Percentiles rank a stretch among this genome's conserved stretches.
Evolutionary conservation across 2,329 filamentous ascomycete species (phyloP).

Genomic region (Xylaria sp.): DNA sequence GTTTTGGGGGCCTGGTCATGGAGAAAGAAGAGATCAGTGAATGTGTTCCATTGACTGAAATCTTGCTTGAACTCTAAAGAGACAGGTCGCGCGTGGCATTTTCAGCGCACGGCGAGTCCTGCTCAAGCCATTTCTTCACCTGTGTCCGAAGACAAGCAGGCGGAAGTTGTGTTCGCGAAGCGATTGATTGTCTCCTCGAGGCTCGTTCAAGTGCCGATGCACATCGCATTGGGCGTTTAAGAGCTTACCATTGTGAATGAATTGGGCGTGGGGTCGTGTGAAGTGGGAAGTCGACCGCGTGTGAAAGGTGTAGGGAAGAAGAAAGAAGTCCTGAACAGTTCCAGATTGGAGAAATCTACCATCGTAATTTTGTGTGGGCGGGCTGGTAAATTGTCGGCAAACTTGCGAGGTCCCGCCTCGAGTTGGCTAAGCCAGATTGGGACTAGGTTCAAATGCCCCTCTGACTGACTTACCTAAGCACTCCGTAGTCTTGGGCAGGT

Average conservation of each 20-base stretch:
- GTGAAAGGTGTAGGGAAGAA: conserved; percentile 48
- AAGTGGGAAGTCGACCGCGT: conserved; percentile 53
- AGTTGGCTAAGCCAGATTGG: conserved; percentile 11
- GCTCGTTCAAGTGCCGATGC: conserved; percentile 47
- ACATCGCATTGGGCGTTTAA: conserved; percentile 48
- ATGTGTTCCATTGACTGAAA: conserved; percentile 78
- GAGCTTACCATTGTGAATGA: conserved; percentile 71
- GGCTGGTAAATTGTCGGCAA: conserved; percentile 45
- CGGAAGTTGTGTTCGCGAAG: conserved; percentile 54
- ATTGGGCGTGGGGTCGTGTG: conserved; percentile 63
- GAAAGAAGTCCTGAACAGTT: conserved; percentile 48
- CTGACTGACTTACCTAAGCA: conserved; percentile 26
- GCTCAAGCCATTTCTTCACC: conserved; percentile 77
- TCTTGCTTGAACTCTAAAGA: conserved; percentile 96
- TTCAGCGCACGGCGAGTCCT: conserved; percentile 58
- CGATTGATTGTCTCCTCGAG: conserved; percentile 49
- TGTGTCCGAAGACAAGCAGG: conserved; percentile 56
- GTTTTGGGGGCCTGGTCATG: conserved; percentile 99
- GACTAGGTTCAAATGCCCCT: conserved; percentile 41
- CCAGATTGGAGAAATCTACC: conserved; percentile 39
- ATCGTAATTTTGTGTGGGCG: conserved; percentile 44
- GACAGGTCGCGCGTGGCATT: conserved; percentile 65
- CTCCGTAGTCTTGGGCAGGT: neutral
- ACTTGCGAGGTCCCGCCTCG: conserved; percentile 19
- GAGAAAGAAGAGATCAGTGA: conserved; percentile 99